Conservation (phyloP, 2,329 filamentous ascomycete genomes). For the Ophiostoma populinum region DNA sequence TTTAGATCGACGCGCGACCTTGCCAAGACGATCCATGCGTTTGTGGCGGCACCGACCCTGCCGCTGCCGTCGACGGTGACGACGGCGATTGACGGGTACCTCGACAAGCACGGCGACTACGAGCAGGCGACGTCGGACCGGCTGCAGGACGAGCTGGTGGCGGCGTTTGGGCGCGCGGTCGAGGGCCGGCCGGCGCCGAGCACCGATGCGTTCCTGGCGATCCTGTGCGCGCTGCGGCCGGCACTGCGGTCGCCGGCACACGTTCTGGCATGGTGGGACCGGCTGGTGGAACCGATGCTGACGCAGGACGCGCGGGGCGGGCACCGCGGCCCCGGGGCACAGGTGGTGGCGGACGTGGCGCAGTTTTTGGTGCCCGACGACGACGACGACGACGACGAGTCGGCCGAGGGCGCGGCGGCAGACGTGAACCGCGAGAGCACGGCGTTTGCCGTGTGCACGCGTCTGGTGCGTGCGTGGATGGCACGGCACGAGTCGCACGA, state of each 20-base stretch:
- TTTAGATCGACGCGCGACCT: constrained; percentile 42
- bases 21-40: constrained; percentile 36
- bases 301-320: constrained; percentile 38
- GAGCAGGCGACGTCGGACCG: constrained; percentile 55
- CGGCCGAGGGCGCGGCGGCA: constrained; percentile 15
- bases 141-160: constrained; percentile 54
- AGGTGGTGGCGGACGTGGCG: constrained; percentile 47
- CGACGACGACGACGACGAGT: constrained; percentile 27
- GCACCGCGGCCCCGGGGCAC: constrained; percentile 45
- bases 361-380: constrained; percentile 47
- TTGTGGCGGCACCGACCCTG: constrained; percentile 29
- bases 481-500: too few relatives aligned
- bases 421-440: constrained; percentile 17
- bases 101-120: constrained; percentile 47
- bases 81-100: constrained; percentile 46
- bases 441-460: constrained; percentile 34
- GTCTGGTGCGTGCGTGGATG: constrained; percentile 40
- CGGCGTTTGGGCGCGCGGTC: constrained; percentile 49
- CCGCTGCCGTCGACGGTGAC: constrained; percentile 48
- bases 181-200: constrained; percentile 31
- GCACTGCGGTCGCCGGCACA: constrained; percentile 45
- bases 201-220: constrained; percentile 49
- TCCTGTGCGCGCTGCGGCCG: constrained; percentile 46
- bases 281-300: constrained; percentile 36
- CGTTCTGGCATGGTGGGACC: constrained; percentile 56